These are phyloP conservation scores for Phytophthora pseudosyringae DNA, from an alignment of 352 stramenopile genomes.

Conservation along the genomic window DNA sequence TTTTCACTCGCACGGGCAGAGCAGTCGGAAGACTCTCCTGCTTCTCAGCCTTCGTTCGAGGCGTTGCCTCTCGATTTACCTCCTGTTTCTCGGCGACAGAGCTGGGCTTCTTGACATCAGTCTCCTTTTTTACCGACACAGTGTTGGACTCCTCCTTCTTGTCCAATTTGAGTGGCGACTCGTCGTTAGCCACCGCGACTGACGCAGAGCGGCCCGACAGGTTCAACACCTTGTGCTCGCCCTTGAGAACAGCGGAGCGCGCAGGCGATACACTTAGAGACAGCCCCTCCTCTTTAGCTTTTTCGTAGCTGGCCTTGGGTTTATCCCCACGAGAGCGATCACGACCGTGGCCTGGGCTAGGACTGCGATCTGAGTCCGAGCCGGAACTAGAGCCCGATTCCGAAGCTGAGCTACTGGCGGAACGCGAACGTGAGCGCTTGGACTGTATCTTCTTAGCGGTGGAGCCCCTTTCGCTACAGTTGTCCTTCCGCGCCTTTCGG, in stretches of 20 bases:
- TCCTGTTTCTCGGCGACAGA: conserved; percentile 9
- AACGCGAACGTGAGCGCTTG: conserved; percentile 12
- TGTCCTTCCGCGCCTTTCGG: conserved; percentile 17
- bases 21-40: conserved; percentile 10
- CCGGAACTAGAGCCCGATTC: conserved; percentile 1
- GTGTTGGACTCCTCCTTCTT: conserved; percentile 14
- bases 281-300: conserved; percentile 21
- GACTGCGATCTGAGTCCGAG: conserved; percentile 14
- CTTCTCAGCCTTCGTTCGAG: conserved; percentile 14
- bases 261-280: conserved; percentile 21
- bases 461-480: conserved; percentile 1
- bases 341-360: background rate
- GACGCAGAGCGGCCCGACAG: conserved; percentile 28
- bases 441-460: conserved; percentile 6
- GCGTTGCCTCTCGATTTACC: conserved; percentile 8
- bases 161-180: background rate
- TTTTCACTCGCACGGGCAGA: conserved; percentile 18
- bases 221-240: conserved; percentile 42
- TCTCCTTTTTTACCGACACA: background rate
- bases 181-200: conserved; percentile 24
- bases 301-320: conserved; percentile 5
- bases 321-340: conserved; percentile 6
- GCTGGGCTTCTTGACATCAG: conserved; percentile 2
- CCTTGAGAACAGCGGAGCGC: conserved; percentile 33
- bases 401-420: conserved; percentile 14